phyloP scores from a whole-genome alignment of 2,329 filamentous ascomycete species.

The Fusarium multiceps region DNA sequence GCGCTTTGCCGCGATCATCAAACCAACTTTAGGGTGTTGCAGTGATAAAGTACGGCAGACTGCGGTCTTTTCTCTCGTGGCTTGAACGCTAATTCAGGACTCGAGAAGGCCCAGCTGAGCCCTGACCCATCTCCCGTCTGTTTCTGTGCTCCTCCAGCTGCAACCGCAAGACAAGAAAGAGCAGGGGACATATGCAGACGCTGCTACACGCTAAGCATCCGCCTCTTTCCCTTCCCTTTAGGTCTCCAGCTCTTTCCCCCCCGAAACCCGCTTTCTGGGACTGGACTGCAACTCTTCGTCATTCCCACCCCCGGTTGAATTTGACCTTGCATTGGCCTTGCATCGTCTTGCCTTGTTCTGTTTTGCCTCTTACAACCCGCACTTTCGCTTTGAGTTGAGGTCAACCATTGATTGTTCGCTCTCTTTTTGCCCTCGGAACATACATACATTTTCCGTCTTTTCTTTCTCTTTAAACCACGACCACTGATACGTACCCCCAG shows the following conservation, averaged over 20 bases:
- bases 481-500: neutral
- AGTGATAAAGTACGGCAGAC: neutral
- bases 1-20: slow-evolving; percentile 25
- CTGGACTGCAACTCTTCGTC: slow-evolving; percentile 36
- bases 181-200: slow-evolving; percentile 18
- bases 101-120: slow-evolving; percentile 1
- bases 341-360: slow-evolving; percentile 27
- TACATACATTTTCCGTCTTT: neutral
- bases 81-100: slow-evolving; percentile 30
- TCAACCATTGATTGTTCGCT: slow-evolving; percentile 8
- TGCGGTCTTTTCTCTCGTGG: slow-evolving; percentile 16
- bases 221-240: neutral
- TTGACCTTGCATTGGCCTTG: slow-evolving; percentile 13
- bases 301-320: slow-evolving; percentile 24
- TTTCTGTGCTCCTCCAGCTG: neutral
- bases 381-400: slow-evolving; percentile 8
- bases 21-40: neutral
- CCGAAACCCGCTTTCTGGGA: slow-evolving; percentile 42
- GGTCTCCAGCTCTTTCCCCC: slow-evolving; percentile 5
- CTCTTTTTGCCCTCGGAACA: slow-evolving; percentile 5
- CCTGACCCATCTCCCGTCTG: neutral
- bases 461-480: neutral
- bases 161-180: slow-evolving; percentile 12
- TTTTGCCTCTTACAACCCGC: slow-evolving; percentile 34
- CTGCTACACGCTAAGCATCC: slow-evolving; percentile 33